Evolutionary conservation across 345 rosid genomes (phyloP).

Genomic region (Bretschneidera sinensis): DNA sequence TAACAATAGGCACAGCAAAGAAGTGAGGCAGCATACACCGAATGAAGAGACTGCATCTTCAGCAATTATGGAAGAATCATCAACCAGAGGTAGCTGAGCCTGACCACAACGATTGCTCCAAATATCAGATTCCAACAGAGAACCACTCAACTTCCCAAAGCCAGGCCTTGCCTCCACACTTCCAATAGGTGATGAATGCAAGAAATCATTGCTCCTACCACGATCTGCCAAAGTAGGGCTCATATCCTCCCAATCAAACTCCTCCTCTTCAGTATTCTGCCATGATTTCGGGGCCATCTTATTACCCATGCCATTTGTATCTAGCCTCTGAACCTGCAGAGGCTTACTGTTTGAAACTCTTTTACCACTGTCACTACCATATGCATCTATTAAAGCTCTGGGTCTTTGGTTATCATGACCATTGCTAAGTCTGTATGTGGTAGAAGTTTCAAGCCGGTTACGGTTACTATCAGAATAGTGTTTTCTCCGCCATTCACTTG

Average conservation of each 20-base stretch:
- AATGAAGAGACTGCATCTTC: conserved; percentile 31
- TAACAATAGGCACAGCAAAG: conserved; percentile 1
- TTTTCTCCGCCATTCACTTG: conserved; percentile 55
- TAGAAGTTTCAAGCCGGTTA: conserved; percentile 35
- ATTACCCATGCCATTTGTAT: conserved; percentile 50
- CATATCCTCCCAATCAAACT: conserved; percentile 99
- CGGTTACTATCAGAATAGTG: conserved; percentile 38
- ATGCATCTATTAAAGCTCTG: conserved; percentile 94
- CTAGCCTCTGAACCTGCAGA: conserved; percentile 34
- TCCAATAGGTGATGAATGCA: conserved; percentile 47
- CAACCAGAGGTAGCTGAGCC: conserved; percentile 33
- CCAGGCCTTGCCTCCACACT: conserved; percentile 42
- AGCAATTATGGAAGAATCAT: conserved; percentile 29
- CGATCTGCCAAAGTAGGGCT: conserved; percentile 73
- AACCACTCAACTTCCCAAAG: conserved; percentile 34
- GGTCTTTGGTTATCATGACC: conserved; percentile 64
- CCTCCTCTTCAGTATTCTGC: conserved; percentile 99
- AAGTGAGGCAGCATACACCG: conserved; percentile 35
- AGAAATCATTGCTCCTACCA: conserved; percentile 41
- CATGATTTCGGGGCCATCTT: conserved; percentile 60
- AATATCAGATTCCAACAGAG: conserved; percentile 37
- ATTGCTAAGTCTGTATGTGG: conserved; percentile 32
- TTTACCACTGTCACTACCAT: conserved; percentile 79
- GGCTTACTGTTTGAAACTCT: conserved; percentile 40
- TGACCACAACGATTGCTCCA: conserved; percentile 35